Base-by-base conservation (phyloP, 2,329 filamentous ascomycete genomes). In the Emmonsiellopsis sp. region DNA sequence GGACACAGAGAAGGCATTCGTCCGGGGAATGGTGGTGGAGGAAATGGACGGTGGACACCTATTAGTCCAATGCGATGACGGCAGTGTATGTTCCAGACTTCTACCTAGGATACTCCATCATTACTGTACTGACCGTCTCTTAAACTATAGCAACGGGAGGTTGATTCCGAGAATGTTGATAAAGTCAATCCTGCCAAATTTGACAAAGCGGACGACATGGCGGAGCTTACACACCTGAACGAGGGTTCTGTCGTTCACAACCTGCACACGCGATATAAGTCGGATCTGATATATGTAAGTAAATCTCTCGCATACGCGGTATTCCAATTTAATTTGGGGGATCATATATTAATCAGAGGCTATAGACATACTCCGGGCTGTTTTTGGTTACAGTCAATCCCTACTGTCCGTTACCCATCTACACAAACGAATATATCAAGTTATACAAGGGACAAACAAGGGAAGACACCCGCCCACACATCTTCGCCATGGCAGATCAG, bases 121-220 rank as follows among this genome's bases (percentile, higher is more conserved):
- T 2, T 37, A 31, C 7, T 17, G 31, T 52, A 13, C 40, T 52
- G 34, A 52, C 33, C 36, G 7, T 36, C 3, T 4, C 13, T 45
- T 45, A 33, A 27, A n/a, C 48, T 55, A 27, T 3, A 93, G 84
- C 89, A 95, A 82, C 85, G 89, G 61, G 87, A 95, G 66, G 85
- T 93, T 49, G 85, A 92, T 60, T 74, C 81, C 50, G 91, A 97
- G 63, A 86, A 84, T 62, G 90, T 96, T 61, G 94, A 98, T 77
- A 97, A 96, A 73, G 94, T 98, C 75, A 98, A 98, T 72, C 93
- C 93, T 46, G 92, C 92, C 65, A 98, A 98, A 49, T 98, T 98
- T 74, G 93, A 98, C 80, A 98, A 96, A 73, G 92, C 92, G 59
- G 90, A 94, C 74, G 94, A 98, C 71, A 98, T 98, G 93, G 93